Evolutionary conservation across 2,329 filamentous ascomycete genomes (phyloP), one percentile per base, ranked within the genome.

Genomic region (Alternaria rosae): DNA sequence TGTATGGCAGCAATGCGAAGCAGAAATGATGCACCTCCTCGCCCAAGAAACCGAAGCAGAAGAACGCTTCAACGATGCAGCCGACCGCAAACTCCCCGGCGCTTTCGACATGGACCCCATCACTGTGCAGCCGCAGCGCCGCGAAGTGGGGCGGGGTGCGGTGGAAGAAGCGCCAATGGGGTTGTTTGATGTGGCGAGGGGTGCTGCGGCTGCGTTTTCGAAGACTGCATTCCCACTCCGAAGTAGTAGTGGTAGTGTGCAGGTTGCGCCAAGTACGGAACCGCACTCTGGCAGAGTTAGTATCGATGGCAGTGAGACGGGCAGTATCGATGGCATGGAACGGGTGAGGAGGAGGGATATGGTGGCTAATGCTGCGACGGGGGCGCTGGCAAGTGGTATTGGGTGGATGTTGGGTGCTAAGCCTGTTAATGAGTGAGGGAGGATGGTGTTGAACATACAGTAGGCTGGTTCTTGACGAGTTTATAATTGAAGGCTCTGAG

Each of bases 1-100:
- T 52, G 89, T 88, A 1, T 95, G 91, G 83, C 87, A 91, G 12
- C 85, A 90, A 45, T 93, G 91, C 67, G 92, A 96, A 73, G 90
- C 92, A 70, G 91, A 94, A 74, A 87, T 92, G 53, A 89, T 89
- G 53, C 84, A 85, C 0, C 84, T 91, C 4, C 83, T 92, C 13
- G 85, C 85, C 52, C 85, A 88, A 32, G 91, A 94, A 70, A 86
- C 87, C 5, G 87, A 86, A 57, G 86, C 86, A 43, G 92, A 93
- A 71, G 82, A 85, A n/a, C 88, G 87, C 2, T 93, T 91, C 85
- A 90, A 93, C 71, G 85, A 88, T 12, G 84, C 85, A 15, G 89
- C 85, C 1, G 89, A 92, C 67, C 73, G 85, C 41, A 83, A 85
- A 59, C 57, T 86, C 3, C 83, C 84, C 0, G 83, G 83, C 6